Conservation (phyloP, 768 basidiomycete genomes). For the Tricholoma matsutake region DNA sequence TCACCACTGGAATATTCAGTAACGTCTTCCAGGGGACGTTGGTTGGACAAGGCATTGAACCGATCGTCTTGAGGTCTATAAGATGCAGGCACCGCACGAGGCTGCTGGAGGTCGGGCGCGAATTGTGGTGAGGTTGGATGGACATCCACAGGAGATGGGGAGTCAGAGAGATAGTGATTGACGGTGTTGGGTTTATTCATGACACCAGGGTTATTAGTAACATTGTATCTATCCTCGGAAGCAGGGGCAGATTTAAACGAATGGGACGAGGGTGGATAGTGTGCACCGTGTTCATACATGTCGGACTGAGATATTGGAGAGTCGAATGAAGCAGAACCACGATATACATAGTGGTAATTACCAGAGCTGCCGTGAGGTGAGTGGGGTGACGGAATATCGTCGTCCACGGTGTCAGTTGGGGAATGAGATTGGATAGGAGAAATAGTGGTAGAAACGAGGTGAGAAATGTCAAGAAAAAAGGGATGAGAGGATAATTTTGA, state of each 20-base stretch:
- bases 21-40: conserved; percentile 34
- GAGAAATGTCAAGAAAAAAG: conserved; percentile 23
- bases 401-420: conserved; percentile 36
- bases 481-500: conserved; percentile 23
- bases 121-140: conserved; percentile 33
- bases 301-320: conserved; percentile 29
- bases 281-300: conserved; percentile 27
- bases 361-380: conserved; percentile 28
- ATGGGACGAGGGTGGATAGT: conserved; percentile 16
- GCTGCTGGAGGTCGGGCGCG: conserved; percentile 39
- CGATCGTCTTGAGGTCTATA: conserved; percentile 39
- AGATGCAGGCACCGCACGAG: conserved; percentile 40
- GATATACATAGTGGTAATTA: conserved; percentile 30
- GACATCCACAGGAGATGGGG: conserved; percentile 43
- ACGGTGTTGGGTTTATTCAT: conserved; percentile 25
- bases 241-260: conserved; percentile 17
- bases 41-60: conserved; percentile 32
- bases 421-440: conserved; percentile 26
- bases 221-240: conserved; percentile 17
- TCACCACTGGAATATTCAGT: conserved; percentile 33
- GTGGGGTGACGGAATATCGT: conserved; percentile 28
- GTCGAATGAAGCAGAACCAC: conserved; percentile 27
- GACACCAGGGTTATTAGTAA: conserved; percentile 24
- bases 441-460: conserved; percentile 19
- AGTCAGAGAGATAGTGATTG: conserved; percentile 33